Percentiles rank a stretch among this genome's conserved stretches.
phyloP scores from a whole-genome alignment of 2,329 filamentous ascomycete species.

The Conoideocrella luteorostrata region DNA sequence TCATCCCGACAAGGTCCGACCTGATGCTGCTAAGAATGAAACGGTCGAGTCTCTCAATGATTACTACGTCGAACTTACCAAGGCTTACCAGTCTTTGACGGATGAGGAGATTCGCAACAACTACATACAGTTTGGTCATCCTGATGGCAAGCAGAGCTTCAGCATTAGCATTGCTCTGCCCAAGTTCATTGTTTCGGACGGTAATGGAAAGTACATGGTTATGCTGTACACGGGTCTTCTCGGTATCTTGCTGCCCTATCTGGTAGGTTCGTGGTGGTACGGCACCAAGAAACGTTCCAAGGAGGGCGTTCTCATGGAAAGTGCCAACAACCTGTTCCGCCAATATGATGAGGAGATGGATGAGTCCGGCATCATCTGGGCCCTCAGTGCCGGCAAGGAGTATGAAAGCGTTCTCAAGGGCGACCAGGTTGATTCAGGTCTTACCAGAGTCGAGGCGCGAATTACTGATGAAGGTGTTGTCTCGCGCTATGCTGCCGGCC shows the following conservation, averaged over 20 bases:
- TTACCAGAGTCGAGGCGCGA: conserved; percentile 77
- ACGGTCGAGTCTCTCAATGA: conserved; percentile 80
- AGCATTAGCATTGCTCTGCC: conserved; percentile 96
- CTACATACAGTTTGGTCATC: conserved; percentile 91
- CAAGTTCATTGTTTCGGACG: conserved; percentile 85
- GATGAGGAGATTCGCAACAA: conserved; percentile 97
- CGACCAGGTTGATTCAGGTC: conserved; percentile 70
- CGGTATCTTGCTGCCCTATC: conserved; percentile 83
- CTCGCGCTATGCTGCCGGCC: conserved; percentile 44
- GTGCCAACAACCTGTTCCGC: conserved; percentile 88
- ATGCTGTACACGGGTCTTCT: conserved; percentile 83
- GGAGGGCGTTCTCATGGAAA: conserved; percentile 88
- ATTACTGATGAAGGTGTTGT: conserved; percentile 58
- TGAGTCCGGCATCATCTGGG: conserved; percentile 70
- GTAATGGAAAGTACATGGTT: conserved; percentile 91
- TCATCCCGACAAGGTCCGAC: conserved; percentile 88
- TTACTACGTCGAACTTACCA: conserved; percentile 88
- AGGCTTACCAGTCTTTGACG: conserved; percentile 95
- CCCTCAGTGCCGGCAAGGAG: conserved; percentile 80
- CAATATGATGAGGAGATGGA: conserved; percentile 84
- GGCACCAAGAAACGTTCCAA: conserved; percentile 89
- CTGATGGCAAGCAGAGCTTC: conserved; percentile 95
- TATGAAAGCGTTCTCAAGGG: conserved; percentile 72
- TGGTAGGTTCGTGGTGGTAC: conserved; percentile 98
- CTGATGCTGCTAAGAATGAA: conserved; percentile 81